phyloP scores from a whole-genome alignment of 2,329 filamentous ascomycete species.

The Penicillium occitanis region DNA sequence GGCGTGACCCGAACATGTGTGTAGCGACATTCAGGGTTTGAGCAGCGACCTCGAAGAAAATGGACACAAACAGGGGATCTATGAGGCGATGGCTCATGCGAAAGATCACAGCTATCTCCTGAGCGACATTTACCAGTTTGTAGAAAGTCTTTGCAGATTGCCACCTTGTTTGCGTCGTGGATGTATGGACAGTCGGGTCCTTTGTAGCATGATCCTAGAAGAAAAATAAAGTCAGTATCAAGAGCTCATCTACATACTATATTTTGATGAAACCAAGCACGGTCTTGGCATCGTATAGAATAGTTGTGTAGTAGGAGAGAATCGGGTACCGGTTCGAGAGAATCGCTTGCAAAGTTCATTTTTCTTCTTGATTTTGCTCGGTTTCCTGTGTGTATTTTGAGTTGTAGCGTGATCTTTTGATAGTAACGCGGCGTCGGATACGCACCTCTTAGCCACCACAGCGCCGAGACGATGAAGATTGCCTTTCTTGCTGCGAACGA shows the following conservation, averaged over 20 bases:
- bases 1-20: conserved; percentile 77
- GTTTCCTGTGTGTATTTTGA: conserved; percentile 32
- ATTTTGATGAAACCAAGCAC: conserved; percentile 48
- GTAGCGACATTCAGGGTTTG: conserved; percentile 82
- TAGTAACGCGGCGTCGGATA: conserved; percentile 27
- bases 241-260: conserved; percentile 12
- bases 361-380: conserved; percentile 63
- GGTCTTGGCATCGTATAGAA: conserved; percentile 36
- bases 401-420: conserved; percentile 19
- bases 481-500: conserved; percentile 81
- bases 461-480: conserved; percentile 79
- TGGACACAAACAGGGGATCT: conserved; percentile 86
- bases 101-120: conserved; percentile 82
- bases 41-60: conserved; percentile 86
- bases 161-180: conserved; percentile 83
- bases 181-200: conserved; percentile 76
- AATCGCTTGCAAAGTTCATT: conserved; percentile 70
- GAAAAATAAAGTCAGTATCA: conserved; percentile 30
- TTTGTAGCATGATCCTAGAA: conserved; percentile 77
- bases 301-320: conserved; percentile 27
- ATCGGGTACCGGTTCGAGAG: conserved; percentile 54
- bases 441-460: conserved; percentile 74
- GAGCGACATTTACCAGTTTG: conserved; percentile 74
- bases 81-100: conserved; percentile 79
- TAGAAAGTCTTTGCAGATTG: conserved; percentile 85